Conservation (phyloP, 2,329 filamentous ascomycete species). For the Arachnomyces sp. region DNA sequence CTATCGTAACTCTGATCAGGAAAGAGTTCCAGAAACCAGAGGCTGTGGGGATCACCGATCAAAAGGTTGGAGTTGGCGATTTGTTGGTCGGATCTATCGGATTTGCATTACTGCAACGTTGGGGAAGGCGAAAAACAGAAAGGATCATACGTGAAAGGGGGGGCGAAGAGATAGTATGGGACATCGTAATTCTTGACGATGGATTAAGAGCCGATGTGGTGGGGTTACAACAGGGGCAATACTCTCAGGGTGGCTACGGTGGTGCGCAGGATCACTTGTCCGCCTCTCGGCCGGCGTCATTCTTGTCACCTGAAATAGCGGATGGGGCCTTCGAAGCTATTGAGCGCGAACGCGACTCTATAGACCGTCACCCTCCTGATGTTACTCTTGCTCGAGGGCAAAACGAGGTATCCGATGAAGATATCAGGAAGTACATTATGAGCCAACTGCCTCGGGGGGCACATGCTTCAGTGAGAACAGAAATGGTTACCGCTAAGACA, state of each 20-base stretch:
- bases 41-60: constrained; percentile 19
- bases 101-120: constrained; percentile 39
- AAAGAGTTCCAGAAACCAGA: constrained; percentile 35
- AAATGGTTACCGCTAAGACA: constrained; percentile 36
- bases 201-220: constrained; percentile 40
- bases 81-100: constrained; percentile 36
- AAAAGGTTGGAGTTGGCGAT: constrained; percentile 36
- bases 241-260: constrained; percentile 23
- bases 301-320: constrained; percentile 27
- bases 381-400: constrained; percentile 29
- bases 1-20: constrained; percentile 39
- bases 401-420: constrained; percentile 35
- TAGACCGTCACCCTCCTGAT: constrained; percentile 17
- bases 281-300: constrained; percentile 47
- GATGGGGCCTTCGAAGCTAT: constrained; percentile 33
- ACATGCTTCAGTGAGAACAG: constrained; percentile 35
- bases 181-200: constrained; percentile 41
- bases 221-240: constrained; percentile 30
- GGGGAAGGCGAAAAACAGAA: constrained; percentile 38
- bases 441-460: constrained; percentile 35
- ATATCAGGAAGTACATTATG: constrained; percentile 41
- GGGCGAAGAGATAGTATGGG: constrained; percentile 40
- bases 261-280: constrained; percentile 38
- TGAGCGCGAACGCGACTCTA: constrained; percentile 24
- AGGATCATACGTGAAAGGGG: constrained; percentile 31